phyloP scores from a whole-genome alignment of 192 early-diverging fungal genomes.

The Dimargaris xerosporica region DNA sequence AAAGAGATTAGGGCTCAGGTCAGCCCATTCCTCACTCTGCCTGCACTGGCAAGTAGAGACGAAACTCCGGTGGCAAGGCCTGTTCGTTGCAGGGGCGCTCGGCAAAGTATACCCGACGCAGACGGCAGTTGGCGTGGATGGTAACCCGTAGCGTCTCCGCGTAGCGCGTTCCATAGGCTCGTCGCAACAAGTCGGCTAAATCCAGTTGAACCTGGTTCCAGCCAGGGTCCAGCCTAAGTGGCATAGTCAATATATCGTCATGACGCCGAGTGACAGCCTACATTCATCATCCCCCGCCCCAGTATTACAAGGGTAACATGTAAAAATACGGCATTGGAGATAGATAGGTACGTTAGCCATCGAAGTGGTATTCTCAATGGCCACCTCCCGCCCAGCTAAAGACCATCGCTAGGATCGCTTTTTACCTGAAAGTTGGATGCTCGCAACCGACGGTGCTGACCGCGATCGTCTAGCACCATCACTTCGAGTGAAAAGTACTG shows the following conservation, averaged over 20 bases:
- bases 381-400: background rate
- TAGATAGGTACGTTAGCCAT: background rate
- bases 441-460: slow-evolving; percentile 55
- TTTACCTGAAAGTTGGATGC: slow-evolving; percentile 80
- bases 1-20: no score
- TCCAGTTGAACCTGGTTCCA: slow-evolving; percentile 90
- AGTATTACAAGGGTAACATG: background rate
- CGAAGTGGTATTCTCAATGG: background rate
- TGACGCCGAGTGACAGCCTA: background rate
- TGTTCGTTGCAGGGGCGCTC: slow-evolving; percentile 75
- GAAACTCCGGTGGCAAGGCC: slow-evolving; percentile 80
- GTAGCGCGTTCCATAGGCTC: slow-evolving; percentile 74
- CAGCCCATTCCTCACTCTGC: no score
- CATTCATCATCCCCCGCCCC: background rate
- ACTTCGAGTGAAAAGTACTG: slow-evolving; percentile 87
- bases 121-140: slow-evolving; percentile 79
- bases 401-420: background rate
- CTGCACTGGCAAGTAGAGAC: slow-evolving; percentile 36
- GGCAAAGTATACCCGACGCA: slow-evolving; percentile 76
- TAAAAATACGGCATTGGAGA: background rate
- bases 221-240: slow-evolving; percentile 72
- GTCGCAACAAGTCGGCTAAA: slow-evolving; percentile 62
- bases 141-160: slow-evolving; percentile 73
- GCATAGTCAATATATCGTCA: slow-evolving; percentile 70
- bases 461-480: slow-evolving; percentile 66